Evolutionary conservation across 805 yeast species (phyloP), one percentile per base, ranked within the genome.

Genomic region (Lachancea quebecensis): DNA sequence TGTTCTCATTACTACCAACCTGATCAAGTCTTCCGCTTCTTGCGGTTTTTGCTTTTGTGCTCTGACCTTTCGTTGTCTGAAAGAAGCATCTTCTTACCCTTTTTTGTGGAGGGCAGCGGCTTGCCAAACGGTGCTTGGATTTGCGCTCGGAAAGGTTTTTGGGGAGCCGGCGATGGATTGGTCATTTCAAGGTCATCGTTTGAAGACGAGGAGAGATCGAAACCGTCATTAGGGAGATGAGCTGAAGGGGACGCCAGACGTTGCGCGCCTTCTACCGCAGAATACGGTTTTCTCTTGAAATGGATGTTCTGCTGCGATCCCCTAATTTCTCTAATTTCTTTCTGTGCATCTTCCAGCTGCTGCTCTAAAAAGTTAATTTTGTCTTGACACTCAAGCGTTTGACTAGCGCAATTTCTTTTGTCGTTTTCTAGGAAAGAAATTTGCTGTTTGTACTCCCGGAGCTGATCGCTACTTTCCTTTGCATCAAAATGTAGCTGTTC

Each of bases 171-270:
- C 10, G 65, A 62, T 10, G 67, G 64, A 38, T 57, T 54, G 0
- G 66, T 58, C 38, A 60, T 44, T 41, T 62, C 67, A 5, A 61
- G 47, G 43, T 60, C 67, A 44, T 61, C 66, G 40, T 54, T 57
- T 3, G 56, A 39, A 9, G 66, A 61, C 1, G 65, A 59, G 1
- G 66, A 57, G 15, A 62, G 51, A 35, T 62, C 66, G 44, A 62
- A 62, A 27, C 55, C 62, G 47, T 62, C 67, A n/a, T 44, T 14
- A 30, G 33, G 5, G 8, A 5, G 14, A 8, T 12, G 4, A 12
- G 33, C 33, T 14, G 14, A 12, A 14, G 33, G 33, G 14, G 33
- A 30, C 14, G 4, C 14, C 14, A 3, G 33, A 5, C 33, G 33
- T 30, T 30, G 33, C 5, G 33, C 14, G 33, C 33, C 14, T 12